These are phyloP conservation scores for Lachnum nothofagi DNA, from an alignment of 2,329 filamentous ascomycete genomes.

Conservation along the genomic window DNA sequence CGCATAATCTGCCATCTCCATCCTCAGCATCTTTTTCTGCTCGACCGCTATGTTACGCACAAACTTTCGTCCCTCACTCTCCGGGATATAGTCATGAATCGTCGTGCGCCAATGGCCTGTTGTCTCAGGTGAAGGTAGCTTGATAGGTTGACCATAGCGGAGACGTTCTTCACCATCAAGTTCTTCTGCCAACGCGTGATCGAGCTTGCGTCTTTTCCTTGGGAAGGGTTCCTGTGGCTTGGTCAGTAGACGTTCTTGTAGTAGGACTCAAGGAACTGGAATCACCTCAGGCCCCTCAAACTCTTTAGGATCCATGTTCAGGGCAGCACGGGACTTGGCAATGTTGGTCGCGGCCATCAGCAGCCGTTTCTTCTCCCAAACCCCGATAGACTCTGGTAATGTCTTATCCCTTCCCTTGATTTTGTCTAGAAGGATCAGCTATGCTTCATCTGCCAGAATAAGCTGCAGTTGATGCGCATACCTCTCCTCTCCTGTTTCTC, in stretches of 20 bases:
- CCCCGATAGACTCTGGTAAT: not conserved
- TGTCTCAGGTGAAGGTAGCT: not conserved
- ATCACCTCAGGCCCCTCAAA: not conserved
- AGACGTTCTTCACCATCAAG: slow-evolving; percentile 23
- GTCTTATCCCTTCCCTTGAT: not conserved
- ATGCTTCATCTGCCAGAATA: too few species aligned
- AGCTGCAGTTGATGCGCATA: not conserved
- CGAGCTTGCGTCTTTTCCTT: slow-evolving; percentile 9
- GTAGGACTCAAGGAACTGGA: not conserved
- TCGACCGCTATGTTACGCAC: slow-evolving; percentile 3
- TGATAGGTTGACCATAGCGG: slow-evolving; percentile 8
- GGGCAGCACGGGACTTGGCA: not conserved
- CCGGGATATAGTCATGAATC: slow-evolving; percentile 18
- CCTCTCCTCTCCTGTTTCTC: not conserved
- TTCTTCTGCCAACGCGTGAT: slow-evolving; percentile 9
- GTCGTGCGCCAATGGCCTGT: slow-evolving; percentile 15
- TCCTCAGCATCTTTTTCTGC: slow-evolving; percentile 9
- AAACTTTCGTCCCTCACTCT: not conserved
- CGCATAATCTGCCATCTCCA: slow-evolving; percentile 14
- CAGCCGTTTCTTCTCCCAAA: not conserved
- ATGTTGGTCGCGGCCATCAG: not conserved
- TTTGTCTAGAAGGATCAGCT: not conserved
- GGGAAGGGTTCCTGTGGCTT: not conserved
- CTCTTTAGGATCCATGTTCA: not conserved
- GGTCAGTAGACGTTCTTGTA: not conserved